phyloP scores from a whole-genome alignment of 1,284 basidiomycete genomes.

The Cryptococcus sp. region DNA sequence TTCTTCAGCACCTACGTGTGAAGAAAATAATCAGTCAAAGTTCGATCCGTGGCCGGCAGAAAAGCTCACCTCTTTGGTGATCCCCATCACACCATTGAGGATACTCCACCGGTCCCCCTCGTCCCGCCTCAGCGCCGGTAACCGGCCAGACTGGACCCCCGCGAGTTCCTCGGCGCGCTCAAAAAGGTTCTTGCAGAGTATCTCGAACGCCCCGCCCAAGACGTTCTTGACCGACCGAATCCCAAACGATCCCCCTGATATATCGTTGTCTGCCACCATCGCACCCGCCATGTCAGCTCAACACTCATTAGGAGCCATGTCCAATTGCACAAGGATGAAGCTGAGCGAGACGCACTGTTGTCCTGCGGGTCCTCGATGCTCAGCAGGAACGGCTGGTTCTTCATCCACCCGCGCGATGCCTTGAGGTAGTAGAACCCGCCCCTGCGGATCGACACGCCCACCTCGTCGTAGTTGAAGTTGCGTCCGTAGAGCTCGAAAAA shows the following conservation, averaged over 20 bases:
- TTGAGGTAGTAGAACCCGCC: constrained; percentile 85
- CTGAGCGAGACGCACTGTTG: constrained; percentile 59
- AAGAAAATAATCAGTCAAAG: neutral
- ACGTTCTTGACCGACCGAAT: constrained; percentile 78
- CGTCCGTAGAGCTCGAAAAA: constrained; percentile 94
- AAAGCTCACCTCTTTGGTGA: constrained; percentile 69
- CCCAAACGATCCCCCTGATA: constrained; percentile 81
- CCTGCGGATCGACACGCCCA: constrained; percentile 82
- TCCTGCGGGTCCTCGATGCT: constrained; percentile 96
- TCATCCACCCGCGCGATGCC: constrained; percentile 70
- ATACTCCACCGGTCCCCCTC: constrained; percentile 71
- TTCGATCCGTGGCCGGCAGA: neutral
- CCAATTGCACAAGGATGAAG: too few relatives aligned
- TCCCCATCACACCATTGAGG: constrained; percentile 71
- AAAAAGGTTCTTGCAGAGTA: constrained; percentile 60
- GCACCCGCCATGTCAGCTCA: too few relatives aligned
- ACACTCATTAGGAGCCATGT: too few relatives aligned
- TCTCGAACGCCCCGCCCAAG: constrained; percentile 79
- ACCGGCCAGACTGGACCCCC: constrained; percentile 23
- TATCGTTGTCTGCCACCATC: constrained; percentile 75
- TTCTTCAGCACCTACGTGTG: constrained; percentile 25
- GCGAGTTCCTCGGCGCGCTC: constrained; percentile 29
- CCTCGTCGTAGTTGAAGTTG: constrained; percentile 85
- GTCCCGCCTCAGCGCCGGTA: constrained; percentile 9
- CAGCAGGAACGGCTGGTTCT: constrained; percentile 62